phyloP scores from a whole-genome alignment of 495 filamentous ascomycete species.

The Talaromyces proteolyticus region DNA sequence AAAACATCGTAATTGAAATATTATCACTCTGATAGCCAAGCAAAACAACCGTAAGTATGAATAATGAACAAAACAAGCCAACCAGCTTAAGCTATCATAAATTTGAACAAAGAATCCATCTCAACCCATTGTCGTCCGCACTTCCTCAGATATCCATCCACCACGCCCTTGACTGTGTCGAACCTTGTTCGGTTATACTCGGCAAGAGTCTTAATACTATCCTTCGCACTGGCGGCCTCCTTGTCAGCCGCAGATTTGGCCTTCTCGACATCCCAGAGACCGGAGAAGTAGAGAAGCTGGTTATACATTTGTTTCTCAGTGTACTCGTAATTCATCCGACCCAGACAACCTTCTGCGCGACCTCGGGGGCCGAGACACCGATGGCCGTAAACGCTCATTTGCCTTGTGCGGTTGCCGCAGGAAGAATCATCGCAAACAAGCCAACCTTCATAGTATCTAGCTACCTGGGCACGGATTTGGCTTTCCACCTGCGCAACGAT shows the following conservation, averaged over 20 bases:
- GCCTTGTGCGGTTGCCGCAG: slow-evolving; percentile 82
- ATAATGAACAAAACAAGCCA: neutral
- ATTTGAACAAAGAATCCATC: slow-evolving; percentile 86
- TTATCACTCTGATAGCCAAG: too few species aligned
- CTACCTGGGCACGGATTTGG: slow-evolving; percentile 69
- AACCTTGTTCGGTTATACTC: slow-evolving; percentile 78
- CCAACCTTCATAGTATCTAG: slow-evolving; percentile 88
- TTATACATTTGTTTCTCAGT: slow-evolving; percentile 89
- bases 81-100: slow-evolving; percentile 39
- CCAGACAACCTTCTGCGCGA: slow-evolving; percentile 74
- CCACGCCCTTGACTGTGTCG: slow-evolving; percentile 65
- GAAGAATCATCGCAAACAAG: slow-evolving; percentile 82
- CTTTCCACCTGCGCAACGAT: slow-evolving; percentile 82
- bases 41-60: neutral
- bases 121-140: slow-evolving; percentile 94
- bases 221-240: slow-evolving; percentile 39
- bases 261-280: slow-evolving; percentile 86
- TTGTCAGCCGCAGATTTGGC: slow-evolving; percentile 49
- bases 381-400: slow-evolving; percentile 87
- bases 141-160: slow-evolving; percentile 83
- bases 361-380: slow-evolving; percentile 84
- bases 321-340: slow-evolving; percentile 83
- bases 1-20: too few species aligned
- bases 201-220: slow-evolving; percentile 63
- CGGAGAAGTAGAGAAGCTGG: slow-evolving; percentile 83